Conservation (phyloP, 352 stramenopile species). For the Phytophthora pluvialis region DNA sequence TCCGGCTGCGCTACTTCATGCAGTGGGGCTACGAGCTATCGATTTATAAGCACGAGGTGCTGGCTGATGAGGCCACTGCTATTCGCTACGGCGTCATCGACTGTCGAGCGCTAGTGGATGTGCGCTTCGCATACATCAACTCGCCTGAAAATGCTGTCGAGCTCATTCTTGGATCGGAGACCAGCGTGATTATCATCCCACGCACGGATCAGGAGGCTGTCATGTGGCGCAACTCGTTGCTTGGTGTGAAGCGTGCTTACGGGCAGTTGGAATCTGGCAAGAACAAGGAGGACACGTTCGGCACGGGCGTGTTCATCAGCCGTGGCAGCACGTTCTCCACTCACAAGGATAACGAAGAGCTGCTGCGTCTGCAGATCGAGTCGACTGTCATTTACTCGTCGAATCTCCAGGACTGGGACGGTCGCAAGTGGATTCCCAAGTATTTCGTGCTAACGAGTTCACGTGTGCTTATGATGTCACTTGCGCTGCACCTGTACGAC, state of each 20-base stretch:
- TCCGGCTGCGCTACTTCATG: constrained; percentile 87
- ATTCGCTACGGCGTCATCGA: constrained; percentile 91
- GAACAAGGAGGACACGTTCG: constrained; percentile 77
- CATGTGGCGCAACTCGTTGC: constrained; percentile 82
- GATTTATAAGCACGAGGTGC: constrained; percentile 91
- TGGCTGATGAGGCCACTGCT: constrained; percentile 73
- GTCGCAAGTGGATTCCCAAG: constrained; percentile 88
- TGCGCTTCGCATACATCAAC: constrained; percentile 86
- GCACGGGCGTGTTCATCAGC: constrained; percentile 84
- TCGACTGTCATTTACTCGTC: constrained; percentile 80
- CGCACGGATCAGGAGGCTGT: constrained; percentile 85
- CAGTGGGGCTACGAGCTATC: constrained; percentile 89
- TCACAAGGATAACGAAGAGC: constrained; percentile 86
- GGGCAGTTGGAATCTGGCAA: constrained; percentile 76
- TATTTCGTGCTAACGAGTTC: constrained; percentile 89
- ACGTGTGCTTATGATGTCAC: constrained; percentile 79
- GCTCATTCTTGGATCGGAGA: constrained; percentile 76
- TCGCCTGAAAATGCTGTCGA: constrained; percentile 88
- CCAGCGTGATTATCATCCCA: constrained; percentile 84
- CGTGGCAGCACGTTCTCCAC: constrained; percentile 86
- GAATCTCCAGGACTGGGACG: constrained; percentile 89
- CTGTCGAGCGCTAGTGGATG: constrained; percentile 80
- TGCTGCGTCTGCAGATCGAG: constrained; percentile 86
- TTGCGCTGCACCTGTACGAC: constrained; percentile 87
- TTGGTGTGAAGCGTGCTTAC: constrained; percentile 87